phyloP scores from a whole-genome alignment of 805 yeast genomes.

The Barnettozyma botsteinii region DNA sequence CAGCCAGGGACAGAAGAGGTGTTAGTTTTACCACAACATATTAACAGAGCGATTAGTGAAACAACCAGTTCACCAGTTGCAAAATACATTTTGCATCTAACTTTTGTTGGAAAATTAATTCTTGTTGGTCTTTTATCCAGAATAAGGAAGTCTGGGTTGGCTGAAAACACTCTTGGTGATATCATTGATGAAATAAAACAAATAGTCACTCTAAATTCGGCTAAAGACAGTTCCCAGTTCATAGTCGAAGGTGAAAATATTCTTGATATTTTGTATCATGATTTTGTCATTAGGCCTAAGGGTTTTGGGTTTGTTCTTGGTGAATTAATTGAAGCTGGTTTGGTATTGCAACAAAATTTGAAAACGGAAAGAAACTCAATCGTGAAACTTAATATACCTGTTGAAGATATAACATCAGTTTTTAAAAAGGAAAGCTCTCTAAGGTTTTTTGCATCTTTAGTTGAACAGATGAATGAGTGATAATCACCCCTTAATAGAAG shows the following conservation, averaged over 20 bases:
- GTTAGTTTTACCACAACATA: conserved; percentile 64
- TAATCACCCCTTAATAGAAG: neutral
- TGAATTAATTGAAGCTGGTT: conserved; percentile 76
- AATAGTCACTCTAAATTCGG: conserved; percentile 37
- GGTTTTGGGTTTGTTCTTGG: conserved; percentile 56
- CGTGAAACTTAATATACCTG: conserved; percentile 61
- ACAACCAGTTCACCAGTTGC: conserved; percentile 71
- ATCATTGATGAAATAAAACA: conserved; percentile 70
- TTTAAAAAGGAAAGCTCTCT: conserved; percentile 51
- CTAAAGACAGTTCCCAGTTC: conserved; percentile 23
- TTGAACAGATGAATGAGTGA: conserved; percentile 1
- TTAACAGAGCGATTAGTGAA: conserved; percentile 74
- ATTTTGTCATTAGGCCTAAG: conserved; percentile 42
- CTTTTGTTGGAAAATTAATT: conserved; percentile 67
- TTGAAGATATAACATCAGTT: conserved; percentile 59
- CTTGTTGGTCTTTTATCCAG: conserved; percentile 63
- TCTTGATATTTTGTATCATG: conserved; percentile 30
- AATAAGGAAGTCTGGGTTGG: conserved; percentile 59
- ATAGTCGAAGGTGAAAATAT: conserved; percentile 28
- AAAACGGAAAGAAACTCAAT: conserved; percentile 63
- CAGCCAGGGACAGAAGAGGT: conserved; percentile 26
- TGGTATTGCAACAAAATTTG: conserved; percentile 56
- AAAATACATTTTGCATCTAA: conserved; percentile 48
- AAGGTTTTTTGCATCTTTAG: conserved; percentile 13
- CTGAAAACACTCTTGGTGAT: conserved; percentile 70